Base-by-base conservation (phyloP, 2,329 filamentous ascomycete genomes). In the Shiraia sp. region DNA sequence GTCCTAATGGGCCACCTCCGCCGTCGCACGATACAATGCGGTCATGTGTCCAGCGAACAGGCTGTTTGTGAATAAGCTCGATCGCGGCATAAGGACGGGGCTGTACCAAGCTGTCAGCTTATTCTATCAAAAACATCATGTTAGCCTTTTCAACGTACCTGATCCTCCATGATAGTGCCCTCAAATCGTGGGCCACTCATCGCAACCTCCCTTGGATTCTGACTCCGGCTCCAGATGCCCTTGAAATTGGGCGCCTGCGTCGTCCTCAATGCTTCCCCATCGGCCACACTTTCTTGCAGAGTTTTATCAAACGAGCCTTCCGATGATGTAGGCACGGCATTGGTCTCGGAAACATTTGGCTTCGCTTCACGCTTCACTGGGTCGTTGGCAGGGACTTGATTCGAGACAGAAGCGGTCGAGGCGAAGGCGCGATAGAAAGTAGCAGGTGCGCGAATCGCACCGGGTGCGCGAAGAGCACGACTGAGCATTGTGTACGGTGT, bases 111-210 rank as follows among this genome's bases (percentile, higher is more conserved):
- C 16, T 31, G 34, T 62, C 33, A 69, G 63, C 59, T 22, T 8
- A n/a, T 22, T 22, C 19, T 22, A 22, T 22, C 19, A 5, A 22
- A 4, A 8, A 4, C 19, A 22, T 4, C 19, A 22, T 22, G n/a
- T n/a, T n/a, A n/a, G n/a, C n/a, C n/a, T n/a, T n/a, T 8, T 32
- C 3, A 2, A 65, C 82, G 57, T 77, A 96, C 92, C 88, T 99
- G 93, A 56, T 86, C 75, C 59, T 86, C 83, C 75, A 97, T 92
- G 64, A 95, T 89, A 24, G 90, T 97, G 82, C 97, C 92, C 79
- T 99, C 93, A 65, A 99, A 99, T 59, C 92, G 80, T 53, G 93
- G 93, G 29, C 93, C 93, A 29, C 84, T 83, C 92, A 99, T 99
- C 38, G 90, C 93, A 71, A 83, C 73, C 39, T 82, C 80, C 61